Evolutionary conservation across 805 yeast species (phyloP), one percentile per base, ranked within the genome.

Genomic region (Metschnikowia santaceciliae): DNA sequence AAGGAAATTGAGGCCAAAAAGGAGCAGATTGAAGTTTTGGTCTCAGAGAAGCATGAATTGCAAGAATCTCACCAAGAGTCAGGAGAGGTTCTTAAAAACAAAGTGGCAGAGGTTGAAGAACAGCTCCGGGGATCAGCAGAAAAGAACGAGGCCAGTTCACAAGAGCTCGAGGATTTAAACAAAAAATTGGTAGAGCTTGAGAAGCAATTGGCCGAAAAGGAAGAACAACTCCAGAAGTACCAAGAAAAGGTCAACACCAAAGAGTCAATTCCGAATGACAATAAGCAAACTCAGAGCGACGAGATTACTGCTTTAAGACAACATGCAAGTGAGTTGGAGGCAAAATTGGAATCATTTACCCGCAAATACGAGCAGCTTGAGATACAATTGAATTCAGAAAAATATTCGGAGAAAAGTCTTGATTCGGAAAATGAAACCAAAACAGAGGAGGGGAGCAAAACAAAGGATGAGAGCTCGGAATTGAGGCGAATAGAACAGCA

Each of bases 1-100:
- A 35, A n/a, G 32, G 50, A 35, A 34, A 13, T 34, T 22, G 34
- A 38, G 26, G n/a, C 15, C 37, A 39, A 48, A 19, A 45, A 52
- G 32, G 34, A 42, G 8, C 19, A 52, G 34, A 42, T 50, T 15
- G 45, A 50, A 11, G 36, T 23, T 6, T 38, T 45, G 20, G 30
- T 39, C 22, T 6, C 38, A 6, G 47, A 42, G 39, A 43, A 26
- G 30, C 17, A 30, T 26, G 42, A 35, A 10, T 45, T 36, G 23
- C 47, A 35, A 26, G 26, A 26, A 17, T 15, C 20, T 11, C 6
- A 10, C 23, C 15, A 44, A 11, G 38, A 20, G 6, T 26, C 39
- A 2, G 33, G 11, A 13, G 22, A 35, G 32, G 7, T 17, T 13
- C 17, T 34, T n/a, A 22, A 22, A 5, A 44, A 13, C 17, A 15